Percentiles rank a stretch among this genome's conserved stretches.
phyloP scores from a whole-genome alignment of 441 rosid genomes.

The Hypseocharis bilobata region DNA sequence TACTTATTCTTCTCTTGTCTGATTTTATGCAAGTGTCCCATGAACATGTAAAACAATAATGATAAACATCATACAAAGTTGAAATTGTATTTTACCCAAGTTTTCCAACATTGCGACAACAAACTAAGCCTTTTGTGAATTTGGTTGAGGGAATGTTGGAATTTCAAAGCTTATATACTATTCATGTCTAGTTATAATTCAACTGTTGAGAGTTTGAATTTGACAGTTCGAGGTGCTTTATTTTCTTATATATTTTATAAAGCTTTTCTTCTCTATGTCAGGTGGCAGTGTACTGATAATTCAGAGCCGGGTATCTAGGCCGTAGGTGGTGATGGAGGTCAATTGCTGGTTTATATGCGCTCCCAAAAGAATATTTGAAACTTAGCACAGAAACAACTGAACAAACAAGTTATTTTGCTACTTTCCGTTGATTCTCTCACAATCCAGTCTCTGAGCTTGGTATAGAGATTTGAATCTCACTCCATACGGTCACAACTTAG shows the following conservation, averaged over 20 bases:
- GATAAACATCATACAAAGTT: not conserved
- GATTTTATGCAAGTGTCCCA: no score
- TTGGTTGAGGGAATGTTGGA: not conserved
- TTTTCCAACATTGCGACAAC: not conserved
- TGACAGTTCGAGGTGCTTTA: not conserved
- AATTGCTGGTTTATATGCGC: slow-evolving; percentile 47
- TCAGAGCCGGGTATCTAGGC: slow-evolving; percentile 41
- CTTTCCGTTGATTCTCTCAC: not conserved
- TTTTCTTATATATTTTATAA: not conserved
- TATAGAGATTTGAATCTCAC: not conserved
- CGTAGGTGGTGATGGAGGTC: slow-evolving; percentile 49
- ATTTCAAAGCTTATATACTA: not conserved
- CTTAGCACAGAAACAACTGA: not conserved
- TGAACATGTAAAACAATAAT: not conserved
- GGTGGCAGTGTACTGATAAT: slow-evolving; percentile 52
- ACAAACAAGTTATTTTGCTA: not conserved
- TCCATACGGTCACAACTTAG: not conserved
- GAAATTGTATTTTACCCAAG: not conserved
- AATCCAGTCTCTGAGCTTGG: not conserved
- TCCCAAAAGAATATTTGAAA: slow-evolving; percentile 7
- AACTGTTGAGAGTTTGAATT: not conserved
- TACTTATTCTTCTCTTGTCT: no score
- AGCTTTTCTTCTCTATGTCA: slow-evolving; percentile 21
- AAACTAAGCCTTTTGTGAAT: not conserved
- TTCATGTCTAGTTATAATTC: not conserved